Base-by-base conservation (phyloP, 1,284 basidiomycete species). In the Ustilago curta region DNA sequence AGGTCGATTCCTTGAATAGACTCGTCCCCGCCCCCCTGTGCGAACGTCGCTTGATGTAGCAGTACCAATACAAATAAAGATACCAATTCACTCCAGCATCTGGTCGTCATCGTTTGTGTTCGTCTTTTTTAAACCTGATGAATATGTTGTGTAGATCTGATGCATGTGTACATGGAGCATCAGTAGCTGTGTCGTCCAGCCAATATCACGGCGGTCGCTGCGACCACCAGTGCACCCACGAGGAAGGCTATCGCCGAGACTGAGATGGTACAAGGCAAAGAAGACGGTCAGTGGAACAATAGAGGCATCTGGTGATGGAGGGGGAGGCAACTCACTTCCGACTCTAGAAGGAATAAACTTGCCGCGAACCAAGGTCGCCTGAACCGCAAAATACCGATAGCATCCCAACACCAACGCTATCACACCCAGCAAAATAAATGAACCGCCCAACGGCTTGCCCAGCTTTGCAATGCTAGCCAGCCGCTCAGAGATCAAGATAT, bases 341-440 rank as follows among this genome's bases (percentile, higher is more conserved):
- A 81, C 32, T 44, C 79, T 71, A 25, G 79, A 75, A 11, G 77
- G 80, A 7, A 58, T 64, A 53, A 78, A 82, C 39, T 74, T 70
- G 44, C 82, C 77, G 7, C 64, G 55, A 4, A 73, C 68, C 47
- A 83, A 54, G 0, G 51, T 64, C 14, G 67, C 58, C 39, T 83
- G 81, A 1, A 81, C 74, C 4, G 70, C 55, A 62, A 79, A 83
- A 65, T 76, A 83, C 16, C 81, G 67, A 16, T 63, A 63, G 31
- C 74, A 72, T 29, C 77, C 77, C 14, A 79, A 60, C 14, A 76
- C 18, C 2, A 83, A 60, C 3, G 79, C 70, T 19, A 77, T 42
- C 19, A 80, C 69, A 27, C 81, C 81, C 19, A 83, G 62, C 9
- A 67, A 58, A 16, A 81, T 78, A 55, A 81, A 83, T 4, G 75